Base-by-base conservation (phyloP, 2,329 filamentous ascomycete genomes). In the Pyrenochaeta sp. region DNA sequence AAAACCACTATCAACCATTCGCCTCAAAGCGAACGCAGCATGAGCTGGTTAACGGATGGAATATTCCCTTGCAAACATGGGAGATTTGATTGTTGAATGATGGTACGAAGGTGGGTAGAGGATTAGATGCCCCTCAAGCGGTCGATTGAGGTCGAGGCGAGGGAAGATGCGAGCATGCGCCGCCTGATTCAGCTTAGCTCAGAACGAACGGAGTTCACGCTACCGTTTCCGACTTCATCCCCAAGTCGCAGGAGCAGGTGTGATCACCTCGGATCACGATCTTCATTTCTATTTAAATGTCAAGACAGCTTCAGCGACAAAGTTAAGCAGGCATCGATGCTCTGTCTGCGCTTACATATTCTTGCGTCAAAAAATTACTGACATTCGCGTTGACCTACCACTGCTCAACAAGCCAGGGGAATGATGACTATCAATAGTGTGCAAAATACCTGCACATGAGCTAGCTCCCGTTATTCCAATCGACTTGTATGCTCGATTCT, bases 11-110 rank as follows among this genome's bases (percentile, higher is more conserved):
- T 53, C 50, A 51, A 53, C 55, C 61, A 63, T 58, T 46, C 51
- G 54, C 48, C 41, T 51, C 36, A 37, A 56, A 45, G 18, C 44
- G 18, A 54, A 27, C 29, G 35, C 32, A 42, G 31, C 31, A 32
- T 38, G 48, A 42, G 46, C 43, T 29, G 41, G 39, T 26, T 36
- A 52, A 48, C 30, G 51, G 48, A 44, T 48, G 48, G 34, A 28
- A 27, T 45, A 24, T 35, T 40, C 36, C 48, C 35, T 35, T 42
- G 43, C 48, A 60, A 53, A 48, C 57, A 66, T 61, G 50, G 52
- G 52, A 35, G 36, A 48, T 53, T 67, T 53, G 48, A 54, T 62
- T 70, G 46, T 65, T 58, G 56, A 59, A 52, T 47, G 60, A 53
- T 56, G 61, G 58, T 57, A 53, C 49, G 34, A 51, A 50, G 51